Percentiles rank a stretch among this genome's conserved stretches.
Conservation (phyloP, 2,329 filamentous ascomycete species). For the Passalora sequoiae region DNA sequence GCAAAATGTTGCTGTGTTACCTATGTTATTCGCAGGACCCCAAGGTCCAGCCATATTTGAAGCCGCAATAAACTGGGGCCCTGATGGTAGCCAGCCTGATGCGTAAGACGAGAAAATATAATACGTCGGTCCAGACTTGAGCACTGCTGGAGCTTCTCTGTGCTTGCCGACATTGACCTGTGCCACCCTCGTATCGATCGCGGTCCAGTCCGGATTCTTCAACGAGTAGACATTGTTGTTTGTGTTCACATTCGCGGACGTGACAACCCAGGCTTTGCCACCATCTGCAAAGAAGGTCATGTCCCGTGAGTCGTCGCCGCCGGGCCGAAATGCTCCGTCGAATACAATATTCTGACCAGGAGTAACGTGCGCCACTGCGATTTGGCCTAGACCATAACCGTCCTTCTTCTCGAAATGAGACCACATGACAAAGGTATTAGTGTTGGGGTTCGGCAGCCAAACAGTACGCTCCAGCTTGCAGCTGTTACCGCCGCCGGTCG, state of each 20-base stretch:
- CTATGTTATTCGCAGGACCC: slow-evolving; percentile 16
- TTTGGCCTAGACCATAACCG: slow-evolving; percentile 19
- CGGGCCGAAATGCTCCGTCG: slow-evolving; percentile 17
- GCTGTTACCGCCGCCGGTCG: neutral
- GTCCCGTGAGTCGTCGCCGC: slow-evolving; percentile 21
- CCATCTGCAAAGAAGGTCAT: slow-evolving; percentile 22
- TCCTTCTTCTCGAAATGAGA: slow-evolving; percentile 19
- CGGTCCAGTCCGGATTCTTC: slow-evolving; percentile 16
- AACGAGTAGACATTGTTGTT: slow-evolving; percentile 24
- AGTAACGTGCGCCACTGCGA: slow-evolving; percentile 20
- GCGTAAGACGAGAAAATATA: slow-evolving; percentile 23
- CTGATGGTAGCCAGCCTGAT: slow-evolving; percentile 21
- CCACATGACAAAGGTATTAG: slow-evolving; percentile 20
- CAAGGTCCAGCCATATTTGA: slow-evolving; percentile 15
- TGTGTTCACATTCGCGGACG: slow-evolving; percentile 20
- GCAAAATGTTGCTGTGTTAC: slow-evolving; percentile 18
- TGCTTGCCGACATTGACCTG: slow-evolving; percentile 15
- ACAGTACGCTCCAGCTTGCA: slow-evolving; percentile 21
- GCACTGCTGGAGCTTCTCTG: slow-evolving; percentile 21
- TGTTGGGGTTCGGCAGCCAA: slow-evolving; percentile 15
- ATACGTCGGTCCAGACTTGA: slow-evolving; percentile 13
- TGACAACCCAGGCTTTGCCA: slow-evolving; percentile 15
- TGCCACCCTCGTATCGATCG: slow-evolving; percentile 11
- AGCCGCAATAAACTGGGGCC: slow-evolving; percentile 17
- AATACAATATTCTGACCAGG: slow-evolving; percentile 17